Conservation (phyloP, 2,329 filamentous ascomycete species). For the Ceratocystiopsis minuta region DNA sequence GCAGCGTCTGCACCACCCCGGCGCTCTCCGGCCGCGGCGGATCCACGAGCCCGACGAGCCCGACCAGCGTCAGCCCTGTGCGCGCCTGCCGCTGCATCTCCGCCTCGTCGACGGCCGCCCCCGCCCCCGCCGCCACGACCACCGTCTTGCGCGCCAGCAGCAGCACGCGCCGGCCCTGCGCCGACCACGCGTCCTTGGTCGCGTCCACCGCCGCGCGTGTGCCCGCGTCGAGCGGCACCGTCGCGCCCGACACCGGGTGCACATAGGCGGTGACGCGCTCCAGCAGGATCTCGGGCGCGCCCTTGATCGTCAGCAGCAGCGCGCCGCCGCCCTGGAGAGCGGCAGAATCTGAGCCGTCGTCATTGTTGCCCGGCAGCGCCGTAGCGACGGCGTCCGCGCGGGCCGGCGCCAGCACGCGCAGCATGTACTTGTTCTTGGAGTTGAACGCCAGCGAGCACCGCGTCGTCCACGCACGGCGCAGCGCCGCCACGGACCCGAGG, state of each 20-base stretch:
- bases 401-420: conserved; percentile 36
- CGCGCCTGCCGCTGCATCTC: conserved; percentile 35
- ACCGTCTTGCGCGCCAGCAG: conserved; percentile 42
- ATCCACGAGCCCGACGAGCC: conserved; percentile 62
- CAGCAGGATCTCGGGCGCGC: conserved; percentile 58
- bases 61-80: conserved; percentile 47
- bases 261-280: conserved; percentile 41
- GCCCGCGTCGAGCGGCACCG: conserved; percentile 27
- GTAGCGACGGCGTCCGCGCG: conserved; percentile 4
- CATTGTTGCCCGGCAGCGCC: neutral
- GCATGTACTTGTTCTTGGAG: conserved; percentile 72
- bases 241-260: conserved; percentile 31
- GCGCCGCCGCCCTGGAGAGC: conserved; percentile 19
- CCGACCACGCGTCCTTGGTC: conserved; percentile 51
- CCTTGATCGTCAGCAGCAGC: conserved; percentile 53
- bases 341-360: conserved; percentile 10
- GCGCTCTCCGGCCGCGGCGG: conserved; percentile 58
- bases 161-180: conserved; percentile 48
- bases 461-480: conserved; percentile 45
- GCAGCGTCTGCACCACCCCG: conserved; percentile 45
- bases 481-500: conserved; percentile 39
- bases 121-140: conserved; percentile 19
- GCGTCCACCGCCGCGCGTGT: conserved; percentile 30
- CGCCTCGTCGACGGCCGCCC: conserved; percentile 33
- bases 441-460: conserved; percentile 58